phyloP scores from a whole-genome alignment of 1,284 basidiomycete genomes.

The Cystobasidiaceae sp. region DNA sequence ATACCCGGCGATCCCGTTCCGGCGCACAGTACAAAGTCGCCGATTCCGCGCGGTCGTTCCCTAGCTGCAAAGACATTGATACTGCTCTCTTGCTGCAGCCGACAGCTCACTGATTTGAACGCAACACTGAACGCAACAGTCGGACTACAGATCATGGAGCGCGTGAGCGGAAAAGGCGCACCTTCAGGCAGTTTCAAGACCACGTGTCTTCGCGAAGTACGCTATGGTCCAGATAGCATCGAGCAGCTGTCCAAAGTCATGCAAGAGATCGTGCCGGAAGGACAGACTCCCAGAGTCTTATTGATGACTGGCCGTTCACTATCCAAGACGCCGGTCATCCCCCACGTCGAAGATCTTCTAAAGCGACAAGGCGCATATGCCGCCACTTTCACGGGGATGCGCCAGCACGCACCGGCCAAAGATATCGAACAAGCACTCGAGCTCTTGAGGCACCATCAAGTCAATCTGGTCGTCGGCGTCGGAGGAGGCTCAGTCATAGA shows the following conservation, averaged over 20 bases:
- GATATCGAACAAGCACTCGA: constrained; percentile 56
- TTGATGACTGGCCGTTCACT: constrained; percentile 62
- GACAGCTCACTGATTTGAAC: no score
- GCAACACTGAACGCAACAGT: no score
- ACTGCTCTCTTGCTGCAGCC: no score
- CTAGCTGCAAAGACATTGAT: no score
- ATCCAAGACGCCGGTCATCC: constrained; percentile 49
- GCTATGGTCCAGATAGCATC: constrained; percentile 28
- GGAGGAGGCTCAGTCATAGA: constrained; percentile 77
- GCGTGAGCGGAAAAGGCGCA: no score
- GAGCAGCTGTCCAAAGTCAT: constrained; percentile 1
- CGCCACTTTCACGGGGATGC: constrained; percentile 67
- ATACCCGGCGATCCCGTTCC: no score
- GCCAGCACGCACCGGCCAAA: constrained; percentile 66
- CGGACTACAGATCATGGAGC: no score
- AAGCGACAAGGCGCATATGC: constrained; percentile 56
- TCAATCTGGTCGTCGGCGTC: constrained; percentile 65
- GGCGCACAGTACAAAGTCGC: no score
- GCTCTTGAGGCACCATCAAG: constrained; percentile 43
- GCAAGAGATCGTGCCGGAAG: constrained; percentile 6
- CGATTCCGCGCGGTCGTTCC: no score
- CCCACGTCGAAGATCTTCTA: constrained; percentile 57
- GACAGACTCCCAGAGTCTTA: constrained; percentile 1
- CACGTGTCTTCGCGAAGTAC: constrained; percentile 11
- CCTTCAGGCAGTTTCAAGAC: constrained; percentile 10